Evolutionary conservation across 345 rosid species (phyloP).

Genomic region (Euphorbia peplus): DNA sequence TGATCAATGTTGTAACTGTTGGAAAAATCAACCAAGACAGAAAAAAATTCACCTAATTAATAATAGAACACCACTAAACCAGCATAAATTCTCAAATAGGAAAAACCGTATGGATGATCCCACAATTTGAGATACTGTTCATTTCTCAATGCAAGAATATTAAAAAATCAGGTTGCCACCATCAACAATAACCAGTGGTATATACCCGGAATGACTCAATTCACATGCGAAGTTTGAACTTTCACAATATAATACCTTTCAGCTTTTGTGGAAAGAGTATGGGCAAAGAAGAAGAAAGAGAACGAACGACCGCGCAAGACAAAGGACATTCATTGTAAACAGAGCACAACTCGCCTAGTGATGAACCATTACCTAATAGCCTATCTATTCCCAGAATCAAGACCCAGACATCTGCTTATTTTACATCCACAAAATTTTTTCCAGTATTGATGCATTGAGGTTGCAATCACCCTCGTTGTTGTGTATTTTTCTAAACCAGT

Average conservation of each 20-base stretch:
- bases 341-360: background rate
- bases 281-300: background rate
- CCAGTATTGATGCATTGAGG: background rate
- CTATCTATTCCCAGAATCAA: background rate
- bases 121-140: background rate
- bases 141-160: background rate
- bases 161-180: background rate
- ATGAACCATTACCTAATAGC: background rate
- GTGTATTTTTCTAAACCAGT: background rate
- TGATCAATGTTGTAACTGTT: slow-evolving; percentile 87
- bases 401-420: background rate
- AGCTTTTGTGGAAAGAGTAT: background rate
- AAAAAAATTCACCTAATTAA: background rate
- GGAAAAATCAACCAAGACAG: slow-evolving; percentile 19
- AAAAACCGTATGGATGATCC: background rate
- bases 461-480: background rate
- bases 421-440: background rate
- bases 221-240: background rate
- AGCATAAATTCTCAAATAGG: background rate
- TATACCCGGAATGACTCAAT: background rate
- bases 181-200: no score
- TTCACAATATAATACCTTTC: background rate
- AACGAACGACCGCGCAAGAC: background rate
- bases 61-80: background rate
- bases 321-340: background rate